phyloP scores from a whole-genome alignment of 2,329 filamentous ascomycete genomes.

The Alternaria rosae region DNA sequence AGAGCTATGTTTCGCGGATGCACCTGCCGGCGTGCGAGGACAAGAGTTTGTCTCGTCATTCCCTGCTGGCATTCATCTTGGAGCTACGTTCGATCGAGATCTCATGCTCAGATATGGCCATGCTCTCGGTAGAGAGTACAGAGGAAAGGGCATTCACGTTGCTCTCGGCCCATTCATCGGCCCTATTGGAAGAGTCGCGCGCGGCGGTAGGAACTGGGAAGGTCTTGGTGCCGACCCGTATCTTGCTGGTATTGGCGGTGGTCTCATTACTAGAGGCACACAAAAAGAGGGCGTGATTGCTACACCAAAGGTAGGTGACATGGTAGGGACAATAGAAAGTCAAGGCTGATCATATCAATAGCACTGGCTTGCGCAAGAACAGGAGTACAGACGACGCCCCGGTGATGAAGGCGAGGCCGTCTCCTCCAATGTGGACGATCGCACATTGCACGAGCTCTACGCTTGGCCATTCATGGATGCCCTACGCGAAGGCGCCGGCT shows the following conservation, averaged over 20 bases:
- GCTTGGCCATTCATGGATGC: conserved; percentile 71
- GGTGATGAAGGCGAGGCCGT: conserved; percentile 61
- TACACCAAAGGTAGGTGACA: conserved; percentile 25
- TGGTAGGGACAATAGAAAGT: not conserved
- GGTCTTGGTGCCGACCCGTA: conserved; percentile 73
- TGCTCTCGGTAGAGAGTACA: conserved; percentile 73
- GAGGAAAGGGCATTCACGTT: conserved; percentile 74
- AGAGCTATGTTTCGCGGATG: conserved; percentile 51
- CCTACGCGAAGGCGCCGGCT: conserved; percentile 63
- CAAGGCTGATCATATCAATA: conserved; percentile 44
- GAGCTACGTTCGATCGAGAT: conserved; percentile 74
- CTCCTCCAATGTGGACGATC: conserved; percentile 70
- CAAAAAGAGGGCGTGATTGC: conserved; percentile 58
- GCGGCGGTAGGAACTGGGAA: conserved; percentile 78
- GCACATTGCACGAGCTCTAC: conserved; percentile 71
- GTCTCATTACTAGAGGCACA: conserved; percentile 60
- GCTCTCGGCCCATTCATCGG: conserved; percentile 74
- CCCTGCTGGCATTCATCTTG: conserved; percentile 52
- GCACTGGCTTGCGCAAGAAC: conserved; percentile 59
- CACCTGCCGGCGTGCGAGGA: conserved; percentile 43
- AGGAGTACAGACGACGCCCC: conserved; percentile 57
- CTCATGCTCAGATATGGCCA: conserved; percentile 72
- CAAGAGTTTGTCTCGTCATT: conserved; percentile 44
- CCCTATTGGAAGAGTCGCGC: conserved; percentile 72
- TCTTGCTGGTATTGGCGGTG: conserved; percentile 62